phyloP scores from a whole-genome alignment of 23 red algal genomes.

The Agarophyton chilense region DNA sequence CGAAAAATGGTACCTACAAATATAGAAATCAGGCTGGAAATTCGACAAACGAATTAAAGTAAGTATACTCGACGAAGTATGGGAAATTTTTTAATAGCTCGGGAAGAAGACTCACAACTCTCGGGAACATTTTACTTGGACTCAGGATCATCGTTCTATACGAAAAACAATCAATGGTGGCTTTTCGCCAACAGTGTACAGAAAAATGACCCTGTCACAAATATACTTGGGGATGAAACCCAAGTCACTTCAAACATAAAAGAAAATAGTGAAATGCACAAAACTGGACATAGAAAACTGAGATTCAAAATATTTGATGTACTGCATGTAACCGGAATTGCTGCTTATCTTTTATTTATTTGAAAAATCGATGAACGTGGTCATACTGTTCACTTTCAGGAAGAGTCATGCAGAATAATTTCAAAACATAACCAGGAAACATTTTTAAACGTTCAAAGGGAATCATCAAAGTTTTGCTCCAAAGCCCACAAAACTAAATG shows the following conservation, averaged over 20 bases:
- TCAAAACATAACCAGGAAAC: background rate
- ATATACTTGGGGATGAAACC: no score
- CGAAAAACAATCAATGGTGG: no score
- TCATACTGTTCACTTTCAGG: background rate
- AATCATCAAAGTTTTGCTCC: background rate
- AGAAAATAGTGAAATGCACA: background rate
- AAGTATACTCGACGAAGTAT: background rate
- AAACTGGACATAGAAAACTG: background rate
- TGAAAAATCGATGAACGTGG: background rate
- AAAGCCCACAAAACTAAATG: background rate
- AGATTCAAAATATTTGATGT: background rate
- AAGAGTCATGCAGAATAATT: background rate
- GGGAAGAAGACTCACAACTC: no score
- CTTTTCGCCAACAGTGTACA: no score
- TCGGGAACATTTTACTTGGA: conserved; percentile 1
- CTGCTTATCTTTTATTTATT: background rate
- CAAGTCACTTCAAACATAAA: no score
- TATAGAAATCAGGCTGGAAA: no score
- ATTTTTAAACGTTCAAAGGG: background rate
- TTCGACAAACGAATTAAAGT: no score
- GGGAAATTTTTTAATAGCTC: background rate
- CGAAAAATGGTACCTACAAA: background rate
- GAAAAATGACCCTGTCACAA: no score
- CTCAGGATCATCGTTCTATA: no score
- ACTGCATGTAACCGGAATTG: no score